Evolutionary conservation across 176 grass and related monocot genomes (phyloP).

Genomic region (Areca catechu): DNA sequence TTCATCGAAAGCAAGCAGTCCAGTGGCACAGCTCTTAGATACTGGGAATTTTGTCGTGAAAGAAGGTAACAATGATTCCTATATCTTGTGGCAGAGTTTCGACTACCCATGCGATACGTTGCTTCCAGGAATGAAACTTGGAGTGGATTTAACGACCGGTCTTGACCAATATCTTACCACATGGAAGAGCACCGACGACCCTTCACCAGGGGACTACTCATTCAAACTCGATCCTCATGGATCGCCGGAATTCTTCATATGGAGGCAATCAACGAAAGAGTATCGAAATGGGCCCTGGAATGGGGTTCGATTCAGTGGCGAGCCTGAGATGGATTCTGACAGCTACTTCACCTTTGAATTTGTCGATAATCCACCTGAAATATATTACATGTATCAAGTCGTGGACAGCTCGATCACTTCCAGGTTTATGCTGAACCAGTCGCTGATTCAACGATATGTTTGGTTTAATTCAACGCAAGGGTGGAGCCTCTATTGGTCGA

Average conservation of each 20-base stretch:
- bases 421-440: too few species aligned
- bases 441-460: too few species aligned
- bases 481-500: slow-evolving; percentile 1
- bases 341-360: too few species aligned
- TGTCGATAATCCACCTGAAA: too few species aligned
- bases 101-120: neutral
- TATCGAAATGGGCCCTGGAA: neutral
- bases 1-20: neutral
- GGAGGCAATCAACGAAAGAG: neutral
- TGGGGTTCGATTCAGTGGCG: neutral
- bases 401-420: too few species aligned
- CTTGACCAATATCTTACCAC: neutral
- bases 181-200: neutral
- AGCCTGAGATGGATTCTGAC: neutral
- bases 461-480: too few species aligned
- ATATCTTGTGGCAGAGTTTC: neutral
- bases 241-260: neutral
- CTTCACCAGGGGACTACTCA: neutral
- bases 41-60: neutral
- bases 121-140: slow-evolving; percentile 1
- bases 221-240: neutral
- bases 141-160: neutral
- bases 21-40: neutral
- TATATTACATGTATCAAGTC: too few species aligned
- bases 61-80: neutral